These are phyloP conservation scores for Moesziomyces antarcticus DNA, from an alignment of 1,284 basidiomycete genomes.

Conservation along the genomic window DNA sequence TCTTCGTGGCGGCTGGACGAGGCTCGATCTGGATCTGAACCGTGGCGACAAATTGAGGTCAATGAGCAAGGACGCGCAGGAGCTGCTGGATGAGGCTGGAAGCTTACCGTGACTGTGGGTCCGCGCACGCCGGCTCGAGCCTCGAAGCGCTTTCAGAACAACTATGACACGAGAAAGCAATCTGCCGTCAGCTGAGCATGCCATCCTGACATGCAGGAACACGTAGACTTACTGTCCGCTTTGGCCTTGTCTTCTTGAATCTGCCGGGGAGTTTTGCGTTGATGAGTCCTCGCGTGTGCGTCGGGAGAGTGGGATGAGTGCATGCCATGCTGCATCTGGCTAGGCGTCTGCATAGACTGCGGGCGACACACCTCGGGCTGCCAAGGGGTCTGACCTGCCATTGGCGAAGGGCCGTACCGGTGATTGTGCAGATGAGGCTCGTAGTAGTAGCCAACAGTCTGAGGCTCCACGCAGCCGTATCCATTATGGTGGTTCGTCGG, in stretches of 20 bases:
- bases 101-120: slow-evolving; percentile 7
- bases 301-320: too few relatives aligned
- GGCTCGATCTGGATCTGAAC: neutral
- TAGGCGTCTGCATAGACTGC: too few relatives aligned
- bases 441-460: too few relatives aligned
- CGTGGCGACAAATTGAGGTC: neutral
- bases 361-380: too few relatives aligned
- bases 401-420: too few relatives aligned
- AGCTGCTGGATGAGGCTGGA: neutral
- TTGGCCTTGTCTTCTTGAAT: slow-evolving; percentile 16
- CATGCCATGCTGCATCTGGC: too few relatives aligned
- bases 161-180: slow-evolving; percentile 2
- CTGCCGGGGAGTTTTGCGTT: slow-evolving; percentile 9
- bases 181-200: too few relatives aligned
- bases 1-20: slow-evolving; percentile 8
- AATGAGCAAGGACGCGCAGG: neutral
- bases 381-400: too few relatives aligned
- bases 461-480: too few relatives aligned
- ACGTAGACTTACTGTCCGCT: slow-evolving; percentile 17
- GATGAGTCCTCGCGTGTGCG: too few relatives aligned
- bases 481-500: too few relatives aligned
- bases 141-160: slow-evolving; percentile 16
- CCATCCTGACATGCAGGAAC: neutral
- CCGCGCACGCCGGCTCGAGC: slow-evolving; percentile 14
- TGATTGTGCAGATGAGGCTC: too few relatives aligned